These are phyloP conservation scores for Trichoderma virens DNA, from an alignment of 495 filamentous ascomycete species.

Conservation along the genomic window DNA sequence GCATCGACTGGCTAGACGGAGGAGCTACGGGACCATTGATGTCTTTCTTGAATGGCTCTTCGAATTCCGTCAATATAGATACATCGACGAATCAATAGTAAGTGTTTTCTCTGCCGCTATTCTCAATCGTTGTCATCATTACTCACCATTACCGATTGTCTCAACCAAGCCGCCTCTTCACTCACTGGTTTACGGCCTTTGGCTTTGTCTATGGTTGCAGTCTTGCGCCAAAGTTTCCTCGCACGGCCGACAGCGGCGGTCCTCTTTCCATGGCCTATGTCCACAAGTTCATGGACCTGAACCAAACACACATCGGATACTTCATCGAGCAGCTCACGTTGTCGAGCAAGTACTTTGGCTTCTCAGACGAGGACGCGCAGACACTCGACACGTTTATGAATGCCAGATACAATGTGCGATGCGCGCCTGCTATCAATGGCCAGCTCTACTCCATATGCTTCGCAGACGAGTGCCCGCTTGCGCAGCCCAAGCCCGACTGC, in stretches of 20 bases:
- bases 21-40: slow-evolving; percentile 14
- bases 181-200: slow-evolving; percentile 16
- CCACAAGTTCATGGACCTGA: slow-evolving; percentile 22
- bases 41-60: slow-evolving; percentile 13
- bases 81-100: slow-evolving; percentile 18
- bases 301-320: slow-evolving; percentile 17
- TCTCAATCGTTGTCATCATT: not conserved
- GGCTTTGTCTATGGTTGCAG: slow-evolving; percentile 18
- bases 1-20: slow-evolving; percentile 19
- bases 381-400: slow-evolving; percentile 14
- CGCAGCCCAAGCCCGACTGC: slow-evolving; percentile 16
- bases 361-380: slow-evolving; percentile 16
- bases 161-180: slow-evolving; percentile 15
- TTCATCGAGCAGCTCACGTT: slow-evolving; percentile 19
- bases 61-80: slow-evolving; percentile 9
- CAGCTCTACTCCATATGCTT: slow-evolving; percentile 17
- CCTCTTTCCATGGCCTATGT: slow-evolving; percentile 13
- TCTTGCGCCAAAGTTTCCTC: slow-evolving; percentile 6
- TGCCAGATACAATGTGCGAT: slow-evolving; percentile 17
- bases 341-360: slow-evolving; percentile 14
- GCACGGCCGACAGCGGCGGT: slow-evolving; percentile 9
- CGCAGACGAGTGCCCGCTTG: slow-evolving; percentile 15
- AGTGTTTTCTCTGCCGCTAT: not conserved
- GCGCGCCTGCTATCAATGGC: slow-evolving; percentile 12
- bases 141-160: not conserved